A percentile compares a stretch with the other conserved stretches of the same genome.
Conservation (phyloP, 2,329 filamentous ascomycete species). For the Helminthosporium solani region DNA sequence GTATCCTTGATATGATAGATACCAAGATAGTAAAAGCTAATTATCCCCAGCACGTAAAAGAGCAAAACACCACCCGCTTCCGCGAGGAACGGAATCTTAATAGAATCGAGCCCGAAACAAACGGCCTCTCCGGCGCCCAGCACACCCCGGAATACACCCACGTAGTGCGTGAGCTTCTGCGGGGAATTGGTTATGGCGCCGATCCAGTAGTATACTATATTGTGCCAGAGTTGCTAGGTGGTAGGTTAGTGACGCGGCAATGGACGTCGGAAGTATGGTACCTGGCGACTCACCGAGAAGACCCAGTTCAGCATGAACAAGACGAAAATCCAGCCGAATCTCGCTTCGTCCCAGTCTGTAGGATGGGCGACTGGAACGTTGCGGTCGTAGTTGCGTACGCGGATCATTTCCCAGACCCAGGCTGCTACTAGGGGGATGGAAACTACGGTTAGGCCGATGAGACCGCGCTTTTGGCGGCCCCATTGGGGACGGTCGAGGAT, state of each 20-base stretch:
- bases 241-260: not conserved
- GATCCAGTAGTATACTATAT: conserved; percentile 36
- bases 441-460: conserved; percentile 29
- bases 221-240: conserved; percentile 30
- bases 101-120: conserved; percentile 34
- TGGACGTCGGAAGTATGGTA: not conserved
- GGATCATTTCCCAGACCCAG: conserved; percentile 38
- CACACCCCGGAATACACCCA: conserved; percentile 33
- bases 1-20: conserved; percentile 32
- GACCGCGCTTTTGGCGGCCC: conserved; percentile 31
- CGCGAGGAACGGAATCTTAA: conserved; percentile 31
- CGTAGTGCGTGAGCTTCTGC: conserved; percentile 34
- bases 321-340: conserved; percentile 31
- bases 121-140: conserved; percentile 35
- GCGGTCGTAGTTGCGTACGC: conserved; percentile 33
- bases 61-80: conserved; percentile 32
- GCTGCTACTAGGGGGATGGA: conserved; percentile 27
- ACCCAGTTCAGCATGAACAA: conserved; percentile 37
- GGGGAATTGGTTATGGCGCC: conserved; percentile 35
- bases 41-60: conserved; percentile 30
- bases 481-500: conserved; percentile 31
- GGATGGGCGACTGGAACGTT: conserved; percentile 21
- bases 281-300: conserved; percentile 16
- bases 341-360: conserved; percentile 28
- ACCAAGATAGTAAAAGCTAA: conserved; percentile 30